Evolutionary conservation across 129 eudicot species (phyloP).

Genomic region (Apium graveolens): DNA sequence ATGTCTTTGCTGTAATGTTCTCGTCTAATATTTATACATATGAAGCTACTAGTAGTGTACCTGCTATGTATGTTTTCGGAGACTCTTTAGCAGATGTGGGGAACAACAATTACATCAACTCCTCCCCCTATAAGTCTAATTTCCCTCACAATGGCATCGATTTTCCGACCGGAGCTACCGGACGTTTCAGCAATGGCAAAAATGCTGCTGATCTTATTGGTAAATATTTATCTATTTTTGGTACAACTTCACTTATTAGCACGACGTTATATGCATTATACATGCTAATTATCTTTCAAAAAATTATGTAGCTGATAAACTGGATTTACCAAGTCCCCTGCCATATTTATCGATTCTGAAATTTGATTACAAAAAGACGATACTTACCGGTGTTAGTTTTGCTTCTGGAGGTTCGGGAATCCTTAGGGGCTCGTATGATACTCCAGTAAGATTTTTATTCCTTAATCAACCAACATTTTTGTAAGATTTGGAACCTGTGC

Average conservation of each 20-base stretch:
- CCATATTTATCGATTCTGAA: constrained; percentile 43
- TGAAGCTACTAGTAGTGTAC: too few relatives aligned
- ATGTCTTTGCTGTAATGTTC: too few relatives aligned
- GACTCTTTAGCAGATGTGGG: constrained; percentile 9
- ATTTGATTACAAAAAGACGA: constrained; percentile 17
- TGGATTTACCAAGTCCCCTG: constrained; percentile 47
- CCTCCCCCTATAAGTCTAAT: constrained; percentile 37
- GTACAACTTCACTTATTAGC: too few relatives aligned
- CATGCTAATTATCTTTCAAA: too few relatives aligned
- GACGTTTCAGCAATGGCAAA: constrained; percentile 80
- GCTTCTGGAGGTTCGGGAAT: constrained; percentile 80
- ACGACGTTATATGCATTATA: background rate
- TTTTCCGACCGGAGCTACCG: constrained; percentile 63
- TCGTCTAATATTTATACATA: too few relatives aligned
- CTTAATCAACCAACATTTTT: background rate
- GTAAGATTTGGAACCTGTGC: constrained; percentile 14
- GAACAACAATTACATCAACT: background rate
- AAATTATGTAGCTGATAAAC: constrained; percentile 57
- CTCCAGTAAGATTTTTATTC: constrained; percentile 21
- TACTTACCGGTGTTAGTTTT: constrained; percentile 54
- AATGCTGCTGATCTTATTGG: constrained; percentile 86
- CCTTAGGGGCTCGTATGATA: constrained; percentile 44
- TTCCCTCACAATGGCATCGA: constrained; percentile 81
- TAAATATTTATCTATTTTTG: constrained; percentile 4
- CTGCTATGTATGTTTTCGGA: background rate